Base-by-base conservation (phyloP, 2,329 filamentous ascomycete species). In the Beauveria australis region DNA sequence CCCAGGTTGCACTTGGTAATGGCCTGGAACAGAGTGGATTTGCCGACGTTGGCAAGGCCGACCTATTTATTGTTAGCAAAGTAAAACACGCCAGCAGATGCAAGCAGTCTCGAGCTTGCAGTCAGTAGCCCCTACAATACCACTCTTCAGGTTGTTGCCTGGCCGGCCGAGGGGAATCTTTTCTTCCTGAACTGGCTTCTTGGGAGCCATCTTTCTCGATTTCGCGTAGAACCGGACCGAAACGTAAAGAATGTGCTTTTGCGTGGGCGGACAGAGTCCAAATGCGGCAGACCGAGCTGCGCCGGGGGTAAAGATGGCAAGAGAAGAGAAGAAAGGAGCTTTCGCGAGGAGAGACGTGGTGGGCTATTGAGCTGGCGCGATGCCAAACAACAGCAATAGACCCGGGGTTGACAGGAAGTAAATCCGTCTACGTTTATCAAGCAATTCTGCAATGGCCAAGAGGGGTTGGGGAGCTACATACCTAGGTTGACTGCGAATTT, bases 11-110 rank as follows among this genome's bases (percentile, higher is more conserved):
- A 96, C 83, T 97, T 97, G 74, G 94, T 99, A 78, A 99, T 97
- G 74, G 94, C 92, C 82, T 99, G 95, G 86, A 99, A 99, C 71
- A 99, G 87, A 40, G 95, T 99, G 67, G 94, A 99, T 82, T 99
- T 99, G 77, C 94, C 94, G 70, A 99, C 95, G 78, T 99, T 99
- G 77, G 94, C 94, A 72, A 99, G 87, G 79, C 94, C 94, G 77
- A 99, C 92, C 92, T 96, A 71, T 53, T 33, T 46, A 19, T 43
- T 53, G 58, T 60, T 41, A 48, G 47, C 40, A 57, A 60, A 30
- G 40, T 44, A 33, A 28, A 19, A 37, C 40, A 52, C 2, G 24
- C 30, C 30, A 14, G 16, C 40, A 33, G 48, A 26, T 24, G 24
- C 56, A 33, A 33, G 37, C 40, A 33, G 22, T 40, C 28, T 44